Base-by-base conservation (phyloP, 495 filamentous ascomycete species). In the Neurospora sublineolata region DNA sequence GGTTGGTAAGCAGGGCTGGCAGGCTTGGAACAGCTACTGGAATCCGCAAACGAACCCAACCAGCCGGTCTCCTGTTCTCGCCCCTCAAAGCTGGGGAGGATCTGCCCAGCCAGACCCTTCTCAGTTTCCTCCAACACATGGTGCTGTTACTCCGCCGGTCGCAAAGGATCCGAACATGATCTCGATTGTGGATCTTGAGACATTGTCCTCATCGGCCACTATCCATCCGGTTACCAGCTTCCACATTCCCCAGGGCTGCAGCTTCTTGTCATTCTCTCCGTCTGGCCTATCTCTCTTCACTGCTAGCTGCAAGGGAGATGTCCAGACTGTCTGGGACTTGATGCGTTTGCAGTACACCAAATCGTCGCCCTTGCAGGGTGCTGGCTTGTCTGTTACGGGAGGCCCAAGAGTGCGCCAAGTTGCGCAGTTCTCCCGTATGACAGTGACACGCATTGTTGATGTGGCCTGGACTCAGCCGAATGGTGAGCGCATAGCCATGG, bases 1-100 rank as follows among this genome's bases (percentile, higher is more conserved):
- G 90, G 89, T 95, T 77, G 91, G 91, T 8, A 93, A 92, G 75
- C 92, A 96, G 73, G 91, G 94, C 6, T 85, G 90, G 73, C 93
- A 96, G 75, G 90, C 90, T 0, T 96, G 93, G 88, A 94, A 93
- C 74, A 92, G 85, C 75, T 97, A 98, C 80, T 95, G 92, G 91
- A 92, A 91, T 71, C 77, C 81, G 44, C 80, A 84, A 77, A 20
- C 76, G 58, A 80, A 72, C 42, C 84, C 87, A 72, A 64, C 76
- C 30, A 71, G 79, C 39, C 80, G 80, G 37, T 83, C 82, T 18
- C 79, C 81, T 12, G 79, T 79, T 18, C 70, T 73, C 4, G 70
- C 67, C 1, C 37, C 76, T 10, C 77, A 76, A 36, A 46, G 70
- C 18, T 85, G 83, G 83, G 81, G 76, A 16, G 75, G 76, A 38